Evolutionary conservation across 148 eudicot species (phyloP).

Genomic region (Vaccinium corymbosum): DNA sequence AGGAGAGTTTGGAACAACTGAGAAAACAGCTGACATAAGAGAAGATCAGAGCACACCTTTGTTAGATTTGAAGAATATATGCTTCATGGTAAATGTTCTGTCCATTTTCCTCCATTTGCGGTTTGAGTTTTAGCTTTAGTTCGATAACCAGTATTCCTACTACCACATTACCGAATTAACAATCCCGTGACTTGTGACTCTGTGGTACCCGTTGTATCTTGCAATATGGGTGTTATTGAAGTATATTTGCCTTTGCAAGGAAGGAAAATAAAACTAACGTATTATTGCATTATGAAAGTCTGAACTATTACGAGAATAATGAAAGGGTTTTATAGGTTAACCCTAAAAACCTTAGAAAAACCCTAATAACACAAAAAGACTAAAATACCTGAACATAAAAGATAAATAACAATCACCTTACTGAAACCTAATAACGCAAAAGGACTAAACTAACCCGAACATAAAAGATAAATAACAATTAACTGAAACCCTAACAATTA

Average conservation of each 20-base stretch:
- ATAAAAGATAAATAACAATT: too few species aligned
- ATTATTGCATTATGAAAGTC: too few species aligned
- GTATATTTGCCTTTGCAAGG: not conserved
- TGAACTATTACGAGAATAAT: too few species aligned
- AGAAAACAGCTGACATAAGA: conserved; percentile 42
- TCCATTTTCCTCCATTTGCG: not conserved
- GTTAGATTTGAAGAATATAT: conserved; percentile 49
- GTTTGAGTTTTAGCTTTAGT: not conserved
- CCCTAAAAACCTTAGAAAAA: too few species aligned
- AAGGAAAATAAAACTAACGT: too few species aligned
- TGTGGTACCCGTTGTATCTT: not conserved
- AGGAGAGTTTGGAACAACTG: conserved; percentile 50
- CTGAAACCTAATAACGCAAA: too few species aligned
- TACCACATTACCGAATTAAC: not conserved
- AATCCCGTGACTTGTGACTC: not conserved
- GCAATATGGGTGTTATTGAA: not conserved
- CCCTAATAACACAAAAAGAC: too few species aligned
- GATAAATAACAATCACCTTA: too few species aligned
- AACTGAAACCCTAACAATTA: too few species aligned
- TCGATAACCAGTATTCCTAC: not conserved
- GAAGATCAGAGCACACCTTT: conserved; percentile 45
- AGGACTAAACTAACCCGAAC: too few species aligned
- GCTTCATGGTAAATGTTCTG: conserved; percentile 42
- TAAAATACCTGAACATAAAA: too few species aligned
- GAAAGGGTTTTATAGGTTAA: too few species aligned